These are phyloP conservation scores for Lentinula edodes DNA, from an alignment of 768 basidiomycete species.

Conservation along the genomic window DNA sequence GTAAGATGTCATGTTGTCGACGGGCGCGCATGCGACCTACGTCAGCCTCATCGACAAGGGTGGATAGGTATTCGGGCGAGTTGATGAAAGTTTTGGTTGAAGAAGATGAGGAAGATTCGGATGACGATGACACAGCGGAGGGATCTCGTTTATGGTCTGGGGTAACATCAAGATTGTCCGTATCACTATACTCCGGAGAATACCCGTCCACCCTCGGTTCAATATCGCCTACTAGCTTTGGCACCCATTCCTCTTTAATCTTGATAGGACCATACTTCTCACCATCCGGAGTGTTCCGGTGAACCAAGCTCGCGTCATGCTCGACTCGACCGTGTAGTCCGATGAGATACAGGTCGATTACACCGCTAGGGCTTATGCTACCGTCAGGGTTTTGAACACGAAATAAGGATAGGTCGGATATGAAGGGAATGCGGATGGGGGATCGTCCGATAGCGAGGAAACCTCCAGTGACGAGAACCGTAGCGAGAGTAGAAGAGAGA, in stretches of 20 bases:
- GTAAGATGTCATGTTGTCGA: constrained; percentile 38
- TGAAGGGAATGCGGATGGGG: constrained; percentile 25
- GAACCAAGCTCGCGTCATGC: constrained; percentile 58
- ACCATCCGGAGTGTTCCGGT: constrained; percentile 34
- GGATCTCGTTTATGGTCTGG: not conserved
- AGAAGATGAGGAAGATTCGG: not conserved
- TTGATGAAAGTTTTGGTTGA: not conserved
- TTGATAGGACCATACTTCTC: constrained; percentile 40
- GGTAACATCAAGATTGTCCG: not conserved
- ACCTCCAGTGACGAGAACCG: constrained; percentile 42
- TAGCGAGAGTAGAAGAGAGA: constrained; percentile 41
- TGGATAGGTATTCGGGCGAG: not conserved
- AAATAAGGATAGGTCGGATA: not conserved
- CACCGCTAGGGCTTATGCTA: not conserved
- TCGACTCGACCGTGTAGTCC: constrained; percentile 48
- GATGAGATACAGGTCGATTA: constrained; percentile 27
- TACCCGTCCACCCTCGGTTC: constrained; percentile 19
- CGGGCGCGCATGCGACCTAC: constrained; percentile 48
- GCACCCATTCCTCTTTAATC: constrained; percentile 31
- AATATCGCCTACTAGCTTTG: constrained; percentile 29
- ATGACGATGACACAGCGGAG: not conserved
- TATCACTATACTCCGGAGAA: constrained; percentile 20
- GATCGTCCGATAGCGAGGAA: constrained; percentile 34
- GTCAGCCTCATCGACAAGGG: constrained; percentile 31
- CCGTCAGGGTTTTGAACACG: constrained; percentile 3